A percentile compares a stretch with the other conserved stretches of the same genome.
Evolutionary conservation across 2,329 filamentous ascomycete species (phyloP).

Genomic region (Trichoderma pleuroti): DNA sequence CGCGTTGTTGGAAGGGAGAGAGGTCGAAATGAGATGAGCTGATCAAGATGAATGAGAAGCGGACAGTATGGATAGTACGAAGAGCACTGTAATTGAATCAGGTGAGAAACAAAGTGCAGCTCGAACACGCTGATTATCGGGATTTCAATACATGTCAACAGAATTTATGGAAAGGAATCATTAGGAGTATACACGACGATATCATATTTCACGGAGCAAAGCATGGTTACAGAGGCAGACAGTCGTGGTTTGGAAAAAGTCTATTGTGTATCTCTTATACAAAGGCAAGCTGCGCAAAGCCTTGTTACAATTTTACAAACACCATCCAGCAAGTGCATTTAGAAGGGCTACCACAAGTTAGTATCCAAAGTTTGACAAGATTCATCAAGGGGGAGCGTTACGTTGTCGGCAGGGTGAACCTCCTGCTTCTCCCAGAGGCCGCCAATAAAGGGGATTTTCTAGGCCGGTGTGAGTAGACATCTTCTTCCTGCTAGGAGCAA

Average conservation of each 20-base stretch:
- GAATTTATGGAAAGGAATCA: background rate
- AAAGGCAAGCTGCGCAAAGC: slow-evolving; percentile 30
- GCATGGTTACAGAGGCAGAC: background rate
- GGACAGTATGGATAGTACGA: background rate
- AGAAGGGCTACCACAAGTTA: slow-evolving; percentile 39
- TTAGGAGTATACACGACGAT: background rate
- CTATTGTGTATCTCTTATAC: slow-evolving; percentile 41
- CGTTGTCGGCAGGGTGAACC: slow-evolving; percentile 59
- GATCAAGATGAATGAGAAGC: background rate
- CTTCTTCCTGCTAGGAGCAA: background rate
- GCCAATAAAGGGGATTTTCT: slow-evolving; percentile 56
- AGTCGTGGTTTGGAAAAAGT: slow-evolving; percentile 24
- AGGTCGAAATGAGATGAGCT: slow-evolving; percentile 19
- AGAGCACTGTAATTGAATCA: background rate
- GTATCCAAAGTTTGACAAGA: background rate
- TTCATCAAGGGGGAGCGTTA: slow-evolving; percentile 38
- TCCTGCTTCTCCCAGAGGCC: slow-evolving; percentile 51
- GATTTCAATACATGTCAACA: background rate
- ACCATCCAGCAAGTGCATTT: slow-evolving; percentile 26
- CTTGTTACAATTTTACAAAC: slow-evolving; percentile 28
- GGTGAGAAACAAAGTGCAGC: background rate
- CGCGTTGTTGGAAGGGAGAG: background rate
- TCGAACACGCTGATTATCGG: background rate
- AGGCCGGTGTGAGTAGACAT: background rate
- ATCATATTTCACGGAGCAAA: background rate